Evolutionary conservation across 2,329 filamentous ascomycete genomes (phyloP).

Genomic region (Macrophomina pseudophaseolina): DNA sequence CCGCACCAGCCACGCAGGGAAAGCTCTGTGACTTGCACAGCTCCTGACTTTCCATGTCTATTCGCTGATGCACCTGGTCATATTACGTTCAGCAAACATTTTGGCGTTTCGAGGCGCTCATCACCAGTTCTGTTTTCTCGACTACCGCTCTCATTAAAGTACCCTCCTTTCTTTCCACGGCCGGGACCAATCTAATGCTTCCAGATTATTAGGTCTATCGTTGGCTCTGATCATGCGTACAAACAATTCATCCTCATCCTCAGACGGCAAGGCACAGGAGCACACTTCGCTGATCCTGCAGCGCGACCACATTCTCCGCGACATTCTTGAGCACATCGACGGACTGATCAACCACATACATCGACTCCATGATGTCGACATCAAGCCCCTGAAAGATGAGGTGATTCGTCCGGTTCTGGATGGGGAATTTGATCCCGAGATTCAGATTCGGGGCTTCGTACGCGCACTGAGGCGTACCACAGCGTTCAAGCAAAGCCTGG

Average conservation of each 20-base stretch:
- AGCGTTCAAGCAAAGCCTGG: constrained; percentile 36
- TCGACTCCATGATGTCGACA: constrained; percentile 32
- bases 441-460: constrained; percentile 40
- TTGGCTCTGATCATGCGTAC: neutral
- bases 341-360: constrained; percentile 23
- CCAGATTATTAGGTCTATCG: no score
- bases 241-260: neutral
- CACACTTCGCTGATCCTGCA: constrained; percentile 12
- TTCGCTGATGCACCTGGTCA: neutral
- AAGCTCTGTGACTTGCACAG: neutral
- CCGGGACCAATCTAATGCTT: no score
- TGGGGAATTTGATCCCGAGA: constrained; percentile 37
- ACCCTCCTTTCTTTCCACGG: neutral
- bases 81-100: neutral
- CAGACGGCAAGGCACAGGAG: neutral
- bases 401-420: constrained; percentile 40
- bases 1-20: neutral
- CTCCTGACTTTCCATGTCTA: neutral
- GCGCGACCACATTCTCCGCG: constrained; percentile 38
- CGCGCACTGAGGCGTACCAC: constrained; percentile 38
- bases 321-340: constrained; percentile 42
- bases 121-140: neutral
- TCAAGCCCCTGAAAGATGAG: constrained; percentile 34
- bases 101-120: neutral
- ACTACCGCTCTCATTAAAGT: neutral